Base-by-base conservation (phyloP, 2,329 filamentous ascomycete genomes). In the Verticillium alfalfae region DNA sequence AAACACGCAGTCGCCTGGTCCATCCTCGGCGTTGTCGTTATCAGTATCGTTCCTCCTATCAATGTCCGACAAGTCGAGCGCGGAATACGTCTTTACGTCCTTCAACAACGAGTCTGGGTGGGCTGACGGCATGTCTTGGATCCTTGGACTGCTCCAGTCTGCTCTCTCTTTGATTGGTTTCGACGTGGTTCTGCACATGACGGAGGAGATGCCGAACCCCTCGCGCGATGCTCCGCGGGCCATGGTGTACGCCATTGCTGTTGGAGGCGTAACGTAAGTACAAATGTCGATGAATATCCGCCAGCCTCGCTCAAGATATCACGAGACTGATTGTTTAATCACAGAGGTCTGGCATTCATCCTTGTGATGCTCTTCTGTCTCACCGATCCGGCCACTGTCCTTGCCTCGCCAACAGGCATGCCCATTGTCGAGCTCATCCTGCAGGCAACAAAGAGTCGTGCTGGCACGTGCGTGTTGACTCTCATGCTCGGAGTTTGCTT, bases 31-130 rank as follows among this genome's bases (percentile, higher is more conserved):
- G 75, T 81, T 0, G 62, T 80, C 16, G 67, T 79, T n/a, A 75
- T 79, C 61, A 75, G 78, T 67, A 72, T 79, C 60, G 72, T 77
- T 77, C 7, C 70, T 80, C 1, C 72, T 80, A 0, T 71, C 75
- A 1, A 79, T 73, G 34, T 69, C 67, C 2, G 78, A 83, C 39
- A 79, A 83, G 56, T 78, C 76, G 8, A 68, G 72, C 38, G 75
- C 77, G 8, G 65, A 68, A 15, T 80, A 75, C 62, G 78, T 81
- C 12, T 82, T 81, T 61, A 69, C 73, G 6, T 70, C 76, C 13
- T 81, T 80, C 59, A 67, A 68, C n/a, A 82, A 82, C 65, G 72
- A 73, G 38, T 78, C 76, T 1, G 77, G 77, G 2, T 81, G 79
- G 79, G 70, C 73, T 1, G 75, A 80, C 57, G 80, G 79, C 1